Percentiles rank a stretch among this genome's conserved stretches.
These are phyloP conservation scores for Globisporangium irregulare DNA, from an alignment of 352 stramenopile genomes.

Conservation along the genomic window DNA sequence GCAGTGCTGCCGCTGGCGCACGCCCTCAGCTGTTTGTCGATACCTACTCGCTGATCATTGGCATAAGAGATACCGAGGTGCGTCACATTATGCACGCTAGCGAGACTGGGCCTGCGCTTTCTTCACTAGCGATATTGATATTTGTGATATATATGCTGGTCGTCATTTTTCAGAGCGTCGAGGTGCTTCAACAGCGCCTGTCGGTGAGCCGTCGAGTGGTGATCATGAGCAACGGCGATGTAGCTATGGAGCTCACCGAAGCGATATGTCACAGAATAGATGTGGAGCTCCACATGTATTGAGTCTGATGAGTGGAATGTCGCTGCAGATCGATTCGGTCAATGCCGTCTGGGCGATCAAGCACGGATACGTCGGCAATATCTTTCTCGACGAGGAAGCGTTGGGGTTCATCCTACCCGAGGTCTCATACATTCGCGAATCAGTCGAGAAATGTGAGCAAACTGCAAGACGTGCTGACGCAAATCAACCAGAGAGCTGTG, in stretches of 20 bases:
- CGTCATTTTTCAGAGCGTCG: background rate
- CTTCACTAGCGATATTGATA: no score
- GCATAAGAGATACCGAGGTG: background rate
- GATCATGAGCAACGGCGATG: background rate
- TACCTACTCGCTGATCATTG: background rate
- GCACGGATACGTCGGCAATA: background rate
- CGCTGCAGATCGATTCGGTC: background rate
- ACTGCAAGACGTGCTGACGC: background rate
- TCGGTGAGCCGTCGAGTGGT: background rate
- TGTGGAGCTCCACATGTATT: no score
- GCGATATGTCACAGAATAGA: background rate
- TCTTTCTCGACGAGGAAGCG: background rate
- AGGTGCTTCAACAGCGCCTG: background rate
- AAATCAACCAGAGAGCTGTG: background rate
- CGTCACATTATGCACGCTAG: background rate
- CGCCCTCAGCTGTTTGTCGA: background rate
- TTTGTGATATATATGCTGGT: no score
- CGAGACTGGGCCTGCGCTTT: background rate
- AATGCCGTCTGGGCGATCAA: background rate
- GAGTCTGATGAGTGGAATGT: no score
- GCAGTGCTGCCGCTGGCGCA: background rate
- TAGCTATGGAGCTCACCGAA: background rate
- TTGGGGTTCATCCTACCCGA: background rate
- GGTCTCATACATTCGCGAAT: background rate
- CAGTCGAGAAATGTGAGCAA: background rate